Conservation (phyloP, 2,329 filamentous ascomycete species). For the Didymella pomorum region DNA sequence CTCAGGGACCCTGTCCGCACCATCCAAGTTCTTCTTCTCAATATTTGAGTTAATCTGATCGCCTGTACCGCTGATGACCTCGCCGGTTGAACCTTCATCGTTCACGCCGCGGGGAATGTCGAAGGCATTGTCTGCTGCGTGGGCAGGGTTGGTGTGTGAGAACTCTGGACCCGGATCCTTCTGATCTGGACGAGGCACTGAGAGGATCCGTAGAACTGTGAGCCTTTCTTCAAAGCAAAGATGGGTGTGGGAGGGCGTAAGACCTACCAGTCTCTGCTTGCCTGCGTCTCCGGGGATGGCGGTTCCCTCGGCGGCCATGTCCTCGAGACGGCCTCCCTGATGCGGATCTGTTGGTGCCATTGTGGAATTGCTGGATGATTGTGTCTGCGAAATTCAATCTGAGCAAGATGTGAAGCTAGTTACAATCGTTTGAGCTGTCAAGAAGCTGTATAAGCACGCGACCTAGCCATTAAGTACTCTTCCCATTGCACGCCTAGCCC, state of each 20-base stretch:
- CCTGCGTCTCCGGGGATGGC: background rate
- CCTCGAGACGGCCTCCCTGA: background rate
- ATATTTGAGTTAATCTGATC: background rate
- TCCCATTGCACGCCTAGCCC: conserved; percentile 1
- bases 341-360: conserved; percentile 8
- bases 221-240: background rate
- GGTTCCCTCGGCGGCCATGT: background rate
- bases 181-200: background rate
- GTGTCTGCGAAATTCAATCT: background rate
- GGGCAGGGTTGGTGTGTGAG: background rate
- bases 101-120: background rate
- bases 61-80: background rate
- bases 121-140: background rate
- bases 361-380: background rate
- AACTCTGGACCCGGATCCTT: background rate
- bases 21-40: background rate
- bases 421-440: background rate
- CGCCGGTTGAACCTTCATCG: background rate
- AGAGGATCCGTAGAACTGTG: background rate
- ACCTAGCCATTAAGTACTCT: conserved; percentile 19
- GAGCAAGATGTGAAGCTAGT: background rate
- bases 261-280: background rate
- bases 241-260: background rate
- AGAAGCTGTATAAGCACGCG: background rate
- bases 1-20: background rate